Conservation (phyloP, 257 asterid genomes). For the Penstemon newberryi region DNA sequence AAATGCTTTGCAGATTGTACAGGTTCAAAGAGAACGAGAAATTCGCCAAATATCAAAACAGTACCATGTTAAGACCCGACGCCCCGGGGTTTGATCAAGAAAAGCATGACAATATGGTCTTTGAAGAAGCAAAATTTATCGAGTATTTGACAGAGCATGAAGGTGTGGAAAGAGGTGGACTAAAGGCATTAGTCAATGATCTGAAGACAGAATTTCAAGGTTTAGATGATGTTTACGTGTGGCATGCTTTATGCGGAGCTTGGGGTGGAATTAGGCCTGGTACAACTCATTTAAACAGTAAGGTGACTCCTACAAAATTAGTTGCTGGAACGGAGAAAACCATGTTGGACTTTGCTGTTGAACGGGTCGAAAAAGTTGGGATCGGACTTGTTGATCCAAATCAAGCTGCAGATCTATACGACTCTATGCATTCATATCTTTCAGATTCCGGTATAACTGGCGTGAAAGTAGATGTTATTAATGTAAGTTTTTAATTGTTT, state of each 20-base stretch:
- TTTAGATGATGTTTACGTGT: constrained; percentile 46
- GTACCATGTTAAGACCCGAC: constrained; percentile 34
- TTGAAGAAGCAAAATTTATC: constrained; percentile 28
- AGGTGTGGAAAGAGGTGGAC: constrained; percentile 31
- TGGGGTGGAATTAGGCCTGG: constrained; percentile 59
- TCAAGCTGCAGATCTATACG: constrained; percentile 36
- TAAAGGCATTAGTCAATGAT: constrained; percentile 41
- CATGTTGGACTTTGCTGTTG: constrained; percentile 52
- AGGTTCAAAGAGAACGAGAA: constrained; percentile 44
- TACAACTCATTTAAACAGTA: constrained; percentile 34
- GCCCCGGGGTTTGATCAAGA: constrained; percentile 39
- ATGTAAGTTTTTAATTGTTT: constrained; percentile 32
- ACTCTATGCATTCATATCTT: constrained; percentile 49
- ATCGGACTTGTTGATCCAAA: constrained; percentile 45
- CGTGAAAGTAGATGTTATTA: constrained; percentile 52
- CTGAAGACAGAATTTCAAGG: constrained; percentile 35
- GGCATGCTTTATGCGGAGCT: constrained; percentile 56
- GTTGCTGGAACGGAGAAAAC: constrained; percentile 39
- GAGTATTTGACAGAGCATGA: constrained; percentile 31
- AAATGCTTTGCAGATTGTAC: constrained; percentile 45
- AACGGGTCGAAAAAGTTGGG: constrained; percentile 42
- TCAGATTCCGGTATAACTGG: constrained; percentile 45
- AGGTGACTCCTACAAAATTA: constrained; percentile 35
- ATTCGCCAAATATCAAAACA: constrained; percentile 37
- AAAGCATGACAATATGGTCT: constrained; percentile 38